Base-by-base conservation (phyloP, 2,329 filamentous ascomycete genomes). In the Chaetomium globosum region DNA sequence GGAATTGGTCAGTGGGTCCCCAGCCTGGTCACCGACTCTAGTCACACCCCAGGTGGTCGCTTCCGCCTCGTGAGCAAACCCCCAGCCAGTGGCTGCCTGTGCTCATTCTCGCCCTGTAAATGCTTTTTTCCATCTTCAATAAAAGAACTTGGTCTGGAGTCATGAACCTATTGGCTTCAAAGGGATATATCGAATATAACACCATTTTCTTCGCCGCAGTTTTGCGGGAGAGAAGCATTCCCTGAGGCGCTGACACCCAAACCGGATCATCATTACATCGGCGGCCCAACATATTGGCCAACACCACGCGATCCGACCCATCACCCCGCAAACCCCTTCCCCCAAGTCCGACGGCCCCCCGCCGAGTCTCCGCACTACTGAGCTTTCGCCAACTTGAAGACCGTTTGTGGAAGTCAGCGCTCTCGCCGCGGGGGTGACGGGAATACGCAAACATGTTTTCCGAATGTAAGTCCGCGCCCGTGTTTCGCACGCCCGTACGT, bases 391-490 rank as follows among this genome's bases (percentile, higher is more conserved):
- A 46, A 33, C 52, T 19, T 36, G 51, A 31, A 43, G 59, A 52
- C 36, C 61, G 67, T 58, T 57, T 58, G 36, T 33, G 49, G 61
- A 51, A 63, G 19, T 51, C 63, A 61, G 62, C 64, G 52, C 65
- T 63, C 65, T 64, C 55, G 56, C n/a, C n/a, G 65, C 61, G 71
- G 64, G 64, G 66, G 66, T 63, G 66, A 65, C 56, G 74, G 72
- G 73, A 64, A 71, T 69, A 67, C 61, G 60, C 61, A 73, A 78
- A 75, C 77, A 92, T 93, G 90, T 92, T 92, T 80, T 96, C 92
- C 65, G 92, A 96, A 88, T 96, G 92, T 96, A 84, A 80, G 91
- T 82, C n/a, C 31, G 43, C 33, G 36, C 13, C n/a, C 39, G 12
- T 51, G 48, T 49, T 8, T 9, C 10, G 56, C 19, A 10, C 28